These are phyloP conservation scores for Alisma plantagoaquatica DNA, from an alignment of 106 monocot species.

Conservation along the genomic window DNA sequence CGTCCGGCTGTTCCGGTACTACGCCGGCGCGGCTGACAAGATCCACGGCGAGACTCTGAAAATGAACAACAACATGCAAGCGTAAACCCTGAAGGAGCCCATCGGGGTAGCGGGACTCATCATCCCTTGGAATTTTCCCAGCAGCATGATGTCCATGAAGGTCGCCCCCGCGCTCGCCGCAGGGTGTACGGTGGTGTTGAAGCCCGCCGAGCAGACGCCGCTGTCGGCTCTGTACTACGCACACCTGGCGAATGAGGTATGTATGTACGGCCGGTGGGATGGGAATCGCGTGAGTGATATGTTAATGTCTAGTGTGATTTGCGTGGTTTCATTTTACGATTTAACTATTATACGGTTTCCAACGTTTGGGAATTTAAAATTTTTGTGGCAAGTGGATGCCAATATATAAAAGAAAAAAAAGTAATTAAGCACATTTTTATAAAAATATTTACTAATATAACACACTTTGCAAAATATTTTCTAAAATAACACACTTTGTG, in stretches of 20 bases:
- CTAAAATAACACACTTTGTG: too few species aligned
- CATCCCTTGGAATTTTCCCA: conserved; percentile 69
- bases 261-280: too few species aligned
- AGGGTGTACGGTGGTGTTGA: conserved; percentile 63
- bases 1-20: conserved; percentile 17
- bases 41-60: conserved; percentile 67
- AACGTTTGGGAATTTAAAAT: too few species aligned
- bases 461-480: too few species aligned
- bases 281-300: too few species aligned
- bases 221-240: conserved; percentile 56
- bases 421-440: too few species aligned
- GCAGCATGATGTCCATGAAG: conserved; percentile 46
- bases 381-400: too few species aligned
- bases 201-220: conserved; percentile 72
- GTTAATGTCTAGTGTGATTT: too few species aligned
- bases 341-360: too few species aligned
- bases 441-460: too few species aligned
- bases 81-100: conserved; percentile 53
- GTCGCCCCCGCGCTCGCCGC: conserved; percentile 57
- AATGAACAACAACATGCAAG: conserved; percentile 29
- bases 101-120: conserved; percentile 65
- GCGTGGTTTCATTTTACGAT: too few species aligned
- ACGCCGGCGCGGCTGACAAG: conserved; percentile 53
- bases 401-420: too few species aligned
- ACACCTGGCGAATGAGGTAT: conserved; percentile 57